Percentiles rank a stretch among this genome's conserved stretches.
These are phyloP conservation scores for Calonectria pteridis DNA, from an alignment of 2,329 filamentous ascomycete genomes.

Conservation along the genomic window DNA sequence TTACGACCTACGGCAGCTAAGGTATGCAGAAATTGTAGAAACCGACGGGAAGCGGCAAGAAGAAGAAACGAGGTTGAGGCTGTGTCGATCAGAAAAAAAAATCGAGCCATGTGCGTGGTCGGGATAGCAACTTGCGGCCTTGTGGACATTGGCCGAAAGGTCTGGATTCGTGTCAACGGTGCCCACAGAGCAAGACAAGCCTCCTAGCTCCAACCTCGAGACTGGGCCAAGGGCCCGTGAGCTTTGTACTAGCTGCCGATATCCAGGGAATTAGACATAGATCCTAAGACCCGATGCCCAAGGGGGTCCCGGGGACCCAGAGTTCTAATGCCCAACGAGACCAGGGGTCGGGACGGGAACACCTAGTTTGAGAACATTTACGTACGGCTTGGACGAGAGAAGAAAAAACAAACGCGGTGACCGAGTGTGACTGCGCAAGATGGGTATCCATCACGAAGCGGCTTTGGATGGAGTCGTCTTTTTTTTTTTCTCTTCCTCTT, in stretches of 20 bases:
- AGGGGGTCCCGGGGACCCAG: conserved; percentile 5
- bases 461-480: conserved; percentile 5
- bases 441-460: background rate
- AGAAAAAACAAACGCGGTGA: background rate
- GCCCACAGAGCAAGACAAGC: conserved; percentile 12
- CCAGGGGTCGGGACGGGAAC: conserved; percentile 12
- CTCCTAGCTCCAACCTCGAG: conserved; percentile 5
- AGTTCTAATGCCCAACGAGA: conserved; percentile 22
- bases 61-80: conserved; percentile 17
- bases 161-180: conserved; percentile 19
- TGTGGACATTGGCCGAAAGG: conserved; percentile 15
- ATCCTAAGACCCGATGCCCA: conserved; percentile 12
- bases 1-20: conserved; percentile 4
- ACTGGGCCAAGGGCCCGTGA: conserved; percentile 11
- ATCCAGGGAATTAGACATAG: conserved; percentile 11
- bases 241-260: conserved; percentile 8
- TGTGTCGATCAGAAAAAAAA: conserved; percentile 6
- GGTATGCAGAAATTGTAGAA: conserved; percentile 12
- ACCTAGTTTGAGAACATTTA: conserved; percentile 2
- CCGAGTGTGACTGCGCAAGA: background rate
- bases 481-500: background rate
- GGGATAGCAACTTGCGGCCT: conserved; percentile 5
- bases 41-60: conserved; percentile 3
- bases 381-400: background rate
- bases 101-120: conserved; percentile 15